Evolutionary conservation across 2,329 filamentous ascomycete genomes (phyloP), one percentile per base, ranked within the genome.

Genomic region (Diplodia corticola): DNA sequence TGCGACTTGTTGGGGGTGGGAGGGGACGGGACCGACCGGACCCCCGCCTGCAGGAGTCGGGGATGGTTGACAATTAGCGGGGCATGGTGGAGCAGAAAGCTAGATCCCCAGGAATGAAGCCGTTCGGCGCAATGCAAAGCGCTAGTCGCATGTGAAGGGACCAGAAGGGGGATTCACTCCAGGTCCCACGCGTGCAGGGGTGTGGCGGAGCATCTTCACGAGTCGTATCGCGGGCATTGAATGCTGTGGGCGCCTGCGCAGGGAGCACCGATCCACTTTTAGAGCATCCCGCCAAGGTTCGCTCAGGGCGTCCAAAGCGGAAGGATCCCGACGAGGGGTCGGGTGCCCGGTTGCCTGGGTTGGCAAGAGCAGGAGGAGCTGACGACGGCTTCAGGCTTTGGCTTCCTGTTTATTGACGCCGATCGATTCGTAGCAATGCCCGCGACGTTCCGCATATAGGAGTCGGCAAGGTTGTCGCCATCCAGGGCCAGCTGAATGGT

Each of bases 41-140:
- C 33, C 33, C 33, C 33, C 40, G 40, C 40, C 40, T 44, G 40
- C 40, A 44, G 40, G 40, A 44, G 40, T 44, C 40, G 40, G 40
- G 55, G 55, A 40, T 40, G 35, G 17, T 17, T 20, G 26, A 50
- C 22, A 17, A 26, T 49, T 20, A 13, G 40, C 40, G 40, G 57
- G 57, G 30, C 44, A 30, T 35, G 26, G 40, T 35, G 57, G 33
- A 28, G 57, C 57, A 26, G 20, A 35, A 9, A 49, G 35, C 17
- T n/a, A 35, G 44, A 61, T 49, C 44, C 48, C 44, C 57, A 61
- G 57, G 57, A 40, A 49, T 46, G 15, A 26, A 35, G 44, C 57
- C 44, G 20, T 61, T 49, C 33, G 48, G 33, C 40, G 44, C 57
- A 49, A 49, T 28, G 37, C n/a, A 12, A 61, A 61, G 44, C 26